Evolutionary conservation across 73 alveolate genomes (phyloP).

Genomic region (Paramecium sonneborni): DNA sequence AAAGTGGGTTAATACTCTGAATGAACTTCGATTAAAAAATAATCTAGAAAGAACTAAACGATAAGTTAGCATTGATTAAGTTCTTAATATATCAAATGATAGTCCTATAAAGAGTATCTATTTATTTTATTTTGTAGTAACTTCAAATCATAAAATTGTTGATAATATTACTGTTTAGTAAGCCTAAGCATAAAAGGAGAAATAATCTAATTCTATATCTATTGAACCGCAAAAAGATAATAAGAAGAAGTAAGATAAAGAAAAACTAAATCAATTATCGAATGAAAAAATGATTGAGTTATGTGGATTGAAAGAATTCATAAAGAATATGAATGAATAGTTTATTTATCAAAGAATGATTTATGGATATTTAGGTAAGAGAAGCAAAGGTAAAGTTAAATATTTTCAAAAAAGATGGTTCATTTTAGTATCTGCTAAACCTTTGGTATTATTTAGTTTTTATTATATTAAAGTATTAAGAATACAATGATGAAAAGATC

Average conservation of each 20-base stretch:
- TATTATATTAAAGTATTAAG: slow-evolving; percentile 48
- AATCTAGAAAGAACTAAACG: slow-evolving; percentile 28
- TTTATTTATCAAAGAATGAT: slow-evolving; percentile 68
- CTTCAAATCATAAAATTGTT: slow-evolving; percentile 2
- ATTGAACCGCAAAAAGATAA: slow-evolving; percentile 54
- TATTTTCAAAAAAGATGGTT: slow-evolving; percentile 81
- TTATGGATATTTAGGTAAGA: slow-evolving; percentile 83
- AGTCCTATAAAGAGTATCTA: slow-evolving; percentile 4
- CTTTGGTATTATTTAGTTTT: slow-evolving; percentile 63
- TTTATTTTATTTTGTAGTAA: background rate
- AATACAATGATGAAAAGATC: slow-evolving; percentile 72
- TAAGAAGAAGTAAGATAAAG: background rate
- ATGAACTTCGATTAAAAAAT: background rate
- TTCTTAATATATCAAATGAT: slow-evolving; percentile 33
- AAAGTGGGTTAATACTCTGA: slow-evolving; percentile 73
- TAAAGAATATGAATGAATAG: slow-evolving; percentile 63
- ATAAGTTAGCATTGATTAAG: slow-evolving; percentile 53
- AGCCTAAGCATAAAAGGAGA: slow-evolving; percentile 57
- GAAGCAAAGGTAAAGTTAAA: slow-evolving; percentile 82
- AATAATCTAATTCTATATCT: slow-evolving; percentile 50
- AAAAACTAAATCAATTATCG: background rate
- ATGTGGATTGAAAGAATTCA: slow-evolving; percentile 76
- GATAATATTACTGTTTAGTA: background rate
- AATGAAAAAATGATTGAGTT: slow-evolving; percentile 64
- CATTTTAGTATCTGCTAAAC: slow-evolving; percentile 78